A percentile compares a stretch with the other conserved stretches of the same genome.
These are phyloP conservation scores for Gossypium longicalyx DNA, from an alignment of 345 rosid species.

Conservation along the genomic window DNA sequence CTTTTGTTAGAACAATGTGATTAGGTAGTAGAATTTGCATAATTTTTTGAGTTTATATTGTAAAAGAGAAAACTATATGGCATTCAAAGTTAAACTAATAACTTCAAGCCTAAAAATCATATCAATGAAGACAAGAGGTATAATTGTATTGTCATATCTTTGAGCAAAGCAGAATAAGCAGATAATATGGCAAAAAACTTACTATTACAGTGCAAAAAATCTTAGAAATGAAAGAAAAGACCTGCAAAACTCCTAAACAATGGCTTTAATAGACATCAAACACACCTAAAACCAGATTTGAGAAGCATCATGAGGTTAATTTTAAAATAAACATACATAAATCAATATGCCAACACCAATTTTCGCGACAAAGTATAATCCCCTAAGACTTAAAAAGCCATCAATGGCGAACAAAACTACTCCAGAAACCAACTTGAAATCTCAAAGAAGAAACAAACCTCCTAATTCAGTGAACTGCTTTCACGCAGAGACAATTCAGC, in stretches of 20 bases:
- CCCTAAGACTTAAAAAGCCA: neutral
- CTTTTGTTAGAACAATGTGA: neutral
- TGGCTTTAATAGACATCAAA: neutral
- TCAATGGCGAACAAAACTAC: neutral
- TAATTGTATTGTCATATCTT: neutral
- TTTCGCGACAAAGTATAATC: neutral
- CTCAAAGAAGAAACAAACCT: conserved; percentile 40
- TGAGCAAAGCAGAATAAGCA: neutral
- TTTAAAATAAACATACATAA: neutral
- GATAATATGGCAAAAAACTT: neutral
- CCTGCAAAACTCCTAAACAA: neutral
- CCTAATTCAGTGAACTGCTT: conserved; percentile 63
- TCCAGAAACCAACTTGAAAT: conserved; percentile 1
- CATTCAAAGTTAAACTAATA: neutral
- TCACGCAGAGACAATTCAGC: conserved; percentile 75
- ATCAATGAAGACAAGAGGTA: neutral
- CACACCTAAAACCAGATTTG: neutral
- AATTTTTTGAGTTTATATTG: neutral
- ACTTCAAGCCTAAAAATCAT: neutral
- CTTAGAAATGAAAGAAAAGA: conserved; percentile 1
- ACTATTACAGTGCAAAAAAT: neutral
- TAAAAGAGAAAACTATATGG: neutral
- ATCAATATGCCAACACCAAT: neutral
- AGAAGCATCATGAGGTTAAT: neutral
- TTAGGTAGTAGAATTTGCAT: neutral